phyloP scores from a whole-genome alignment of 768 basidiomycete genomes.

The Wakefieldia striispora region DNA sequence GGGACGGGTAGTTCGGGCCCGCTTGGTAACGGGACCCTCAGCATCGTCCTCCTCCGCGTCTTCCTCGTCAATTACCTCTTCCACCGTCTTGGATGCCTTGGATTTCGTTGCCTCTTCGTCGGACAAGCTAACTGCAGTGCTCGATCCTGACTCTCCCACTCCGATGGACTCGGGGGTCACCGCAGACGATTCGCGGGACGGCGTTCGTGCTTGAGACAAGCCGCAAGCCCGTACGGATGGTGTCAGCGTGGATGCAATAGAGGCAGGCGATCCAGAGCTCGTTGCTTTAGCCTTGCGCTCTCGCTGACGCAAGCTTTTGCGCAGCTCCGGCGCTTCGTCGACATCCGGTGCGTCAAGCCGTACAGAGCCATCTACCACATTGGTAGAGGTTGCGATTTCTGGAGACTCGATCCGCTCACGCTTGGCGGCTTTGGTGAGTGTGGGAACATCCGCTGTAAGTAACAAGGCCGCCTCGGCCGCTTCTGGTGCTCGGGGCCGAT shows the following conservation, averaged over 20 bases:
- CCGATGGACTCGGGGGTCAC: constrained; percentile 27
- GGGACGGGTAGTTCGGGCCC: constrained; percentile 16
- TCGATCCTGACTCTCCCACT: constrained; percentile 30
- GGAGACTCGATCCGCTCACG: constrained; percentile 22
- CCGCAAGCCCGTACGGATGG: constrained; percentile 22
- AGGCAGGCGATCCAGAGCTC: constrained; percentile 22
- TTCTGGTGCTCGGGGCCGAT: neutral
- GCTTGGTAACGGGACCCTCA: constrained; percentile 17
- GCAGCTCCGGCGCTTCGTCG: constrained; percentile 22
- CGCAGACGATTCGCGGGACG: constrained; percentile 23
- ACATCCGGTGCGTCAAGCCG: constrained; percentile 13
- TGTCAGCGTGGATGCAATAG: constrained; percentile 30
- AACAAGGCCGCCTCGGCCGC: constrained; percentile 9
- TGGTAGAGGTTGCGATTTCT: constrained; percentile 6
- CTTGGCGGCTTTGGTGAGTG: constrained; percentile 17
- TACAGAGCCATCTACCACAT: constrained; percentile 8
- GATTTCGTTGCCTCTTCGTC: constrained; percentile 25
- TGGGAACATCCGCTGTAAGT: constrained; percentile 16
- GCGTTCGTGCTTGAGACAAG: constrained; percentile 20
- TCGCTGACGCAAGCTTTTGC: constrained; percentile 32
- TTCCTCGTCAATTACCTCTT: constrained; percentile 10
- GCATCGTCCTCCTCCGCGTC: constrained; percentile 15
- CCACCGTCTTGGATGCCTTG: constrained; percentile 16
- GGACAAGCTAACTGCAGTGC: constrained; percentile 33
- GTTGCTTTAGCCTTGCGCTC: constrained; percentile 25